Base-by-base conservation (phyloP, 2,329 filamentous ascomycete genomes). In the Fusarium algeriense region DNA sequence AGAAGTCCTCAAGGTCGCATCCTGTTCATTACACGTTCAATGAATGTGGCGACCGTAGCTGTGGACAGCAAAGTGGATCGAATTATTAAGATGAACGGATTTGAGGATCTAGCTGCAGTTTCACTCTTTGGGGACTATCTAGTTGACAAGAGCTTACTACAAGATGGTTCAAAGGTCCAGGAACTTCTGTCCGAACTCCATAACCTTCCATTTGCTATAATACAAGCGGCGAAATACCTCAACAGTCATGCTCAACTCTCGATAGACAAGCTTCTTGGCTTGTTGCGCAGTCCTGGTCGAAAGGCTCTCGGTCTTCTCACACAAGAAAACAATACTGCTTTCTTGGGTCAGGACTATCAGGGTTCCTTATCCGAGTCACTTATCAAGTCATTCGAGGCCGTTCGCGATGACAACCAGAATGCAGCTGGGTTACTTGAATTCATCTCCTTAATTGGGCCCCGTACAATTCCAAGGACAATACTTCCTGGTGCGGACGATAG, bases 1-100 rank as follows among this genome's bases (percentile, higher is more conserved):
- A 0, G 15, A 4, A 4, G 5, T 0, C 8, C 15, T 1, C n/a
- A 49, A 26, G 46, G 46, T 0, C 32, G 8, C 6, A 6, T 35
- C 6, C 46, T 1, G 5, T 35, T 35, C 20, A 50, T 50, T 0
- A 50, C 46, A 9, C 46, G 23, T 50, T 35, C 32, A 3, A 50
- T 50, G 46, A 50, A 26, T 19, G n/a, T 12, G 13, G 46, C 46
- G 12, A 49, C 10, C 7, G 20, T 30, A 6, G 15, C 32, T 2
- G 32, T 49, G 4, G 10, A 14, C 3, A 19, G 19, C 7, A 8
- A 35, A 9, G 32, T 9, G 7, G 23, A 10, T 14, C 5, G 19
- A 7, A 10, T 49, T 14, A 10, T 49, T n/a, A 35, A 50, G 35
- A 30, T 50, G 1, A n/a, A 13, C 1, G 30, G 46, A 0, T 0